Evolutionary conservation across 805 yeast species (phyloP).

Genomic region (Saccharomycopsis fibuligera): DNA sequence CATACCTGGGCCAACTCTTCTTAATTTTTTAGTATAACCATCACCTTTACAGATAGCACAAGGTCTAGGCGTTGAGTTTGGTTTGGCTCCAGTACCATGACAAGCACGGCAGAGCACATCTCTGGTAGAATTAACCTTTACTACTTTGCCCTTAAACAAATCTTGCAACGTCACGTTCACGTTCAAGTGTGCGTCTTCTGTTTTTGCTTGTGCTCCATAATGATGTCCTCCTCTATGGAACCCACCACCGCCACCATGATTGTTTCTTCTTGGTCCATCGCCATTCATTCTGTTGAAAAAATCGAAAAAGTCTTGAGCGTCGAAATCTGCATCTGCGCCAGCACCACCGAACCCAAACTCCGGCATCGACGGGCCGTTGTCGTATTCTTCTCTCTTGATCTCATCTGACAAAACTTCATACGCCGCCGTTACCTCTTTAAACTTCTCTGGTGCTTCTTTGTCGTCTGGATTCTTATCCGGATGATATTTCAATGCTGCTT

Average conservation of each 20-base stretch:
- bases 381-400: conserved; percentile 50
- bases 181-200: conserved; percentile 64
- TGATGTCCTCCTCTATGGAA: conserved; percentile 20
- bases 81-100: conserved; percentile 68
- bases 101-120: conserved; percentile 68
- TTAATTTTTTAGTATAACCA: conserved; percentile 55
- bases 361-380: conserved; percentile 31
- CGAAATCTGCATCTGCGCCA: conserved; percentile 40
- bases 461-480: conserved; percentile 78
- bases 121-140: conserved; percentile 67
- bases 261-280: conserved; percentile 8
- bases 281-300: conserved; percentile 51
- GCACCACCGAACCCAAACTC: conserved; percentile 32
- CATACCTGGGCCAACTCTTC: conserved; percentile 69
- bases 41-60: conserved; percentile 71
- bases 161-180: conserved; percentile 66
- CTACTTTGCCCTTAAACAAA: conserved; percentile 70
- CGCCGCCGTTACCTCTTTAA: conserved; percentile 81
- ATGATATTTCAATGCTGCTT: conserved; percentile 74
- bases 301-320: conserved; percentile 70
- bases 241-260: conserved; percentile 18
- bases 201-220: conserved; percentile 27
- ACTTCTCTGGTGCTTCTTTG: conserved; percentile 68
- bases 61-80: conserved; percentile 44
- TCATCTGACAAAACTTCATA: conserved; percentile 79